These are phyloP conservation scores for Chamaecrista fasciculata DNA, from an alignment of 306 rosid species.

Conservation along the genomic window DNA sequence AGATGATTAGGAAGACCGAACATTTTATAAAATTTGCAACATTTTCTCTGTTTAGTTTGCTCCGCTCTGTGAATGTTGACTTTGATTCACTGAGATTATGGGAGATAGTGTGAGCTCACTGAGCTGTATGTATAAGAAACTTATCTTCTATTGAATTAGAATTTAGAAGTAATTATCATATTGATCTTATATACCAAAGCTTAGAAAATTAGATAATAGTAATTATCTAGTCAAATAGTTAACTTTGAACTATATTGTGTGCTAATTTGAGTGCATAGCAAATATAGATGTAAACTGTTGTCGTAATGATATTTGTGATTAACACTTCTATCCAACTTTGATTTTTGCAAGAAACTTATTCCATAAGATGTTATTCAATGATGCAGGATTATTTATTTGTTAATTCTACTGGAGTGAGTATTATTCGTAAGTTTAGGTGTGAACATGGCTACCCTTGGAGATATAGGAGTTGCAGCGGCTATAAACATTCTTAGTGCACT, in stretches of 20 bases:
- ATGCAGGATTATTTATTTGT: not conserved
- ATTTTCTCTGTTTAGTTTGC: not conserved
- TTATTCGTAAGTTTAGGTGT: slow-evolving; percentile 1
- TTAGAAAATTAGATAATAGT: too few species aligned
- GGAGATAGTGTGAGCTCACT: not conserved
- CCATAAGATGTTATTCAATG: not conserved
- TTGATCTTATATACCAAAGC: too few species aligned
- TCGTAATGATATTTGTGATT: too few species aligned
- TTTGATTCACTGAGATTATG: not conserved
- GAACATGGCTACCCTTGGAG: slow-evolving; percentile 72
- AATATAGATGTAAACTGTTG: too few species aligned
- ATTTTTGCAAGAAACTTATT: too few species aligned
- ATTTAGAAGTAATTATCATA: too few species aligned
- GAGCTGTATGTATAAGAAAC: not conserved
- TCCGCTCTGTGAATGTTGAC: slow-evolving; percentile 10
- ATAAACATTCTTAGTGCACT: slow-evolving; percentile 81
- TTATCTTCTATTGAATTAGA: not conserved
- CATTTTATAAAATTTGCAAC: not conserved
- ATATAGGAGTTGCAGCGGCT: slow-evolving; percentile 85
- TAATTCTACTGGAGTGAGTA: slow-evolving; percentile 37
- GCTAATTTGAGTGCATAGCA: too few species aligned
- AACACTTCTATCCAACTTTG: too few species aligned
- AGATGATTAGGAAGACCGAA: not conserved
- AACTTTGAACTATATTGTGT: too few species aligned
- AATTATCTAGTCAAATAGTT: too few species aligned